These are phyloP conservation scores for Lolium multiflorum DNA, from an alignment of 176 grass and related monocot species.

Conservation along the genomic window DNA sequence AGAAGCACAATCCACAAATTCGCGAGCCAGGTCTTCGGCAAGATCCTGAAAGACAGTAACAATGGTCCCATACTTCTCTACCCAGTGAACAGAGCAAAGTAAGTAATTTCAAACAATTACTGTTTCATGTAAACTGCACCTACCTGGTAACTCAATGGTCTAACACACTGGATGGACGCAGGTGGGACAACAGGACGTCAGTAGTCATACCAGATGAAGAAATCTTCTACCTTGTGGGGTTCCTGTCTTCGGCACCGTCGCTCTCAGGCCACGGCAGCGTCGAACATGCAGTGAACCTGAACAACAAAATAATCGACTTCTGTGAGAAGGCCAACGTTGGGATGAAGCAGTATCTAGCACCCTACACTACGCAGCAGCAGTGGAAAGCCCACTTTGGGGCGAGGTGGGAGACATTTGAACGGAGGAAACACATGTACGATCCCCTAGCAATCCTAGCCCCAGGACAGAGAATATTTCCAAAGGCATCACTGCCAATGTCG, in stretches of 20 bases:
- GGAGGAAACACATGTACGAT: constrained; percentile 82
- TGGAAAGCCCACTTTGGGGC: constrained; percentile 95
- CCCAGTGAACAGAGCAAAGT: constrained; percentile 89
- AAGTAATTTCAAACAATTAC: constrained; percentile 34
- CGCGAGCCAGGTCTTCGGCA: constrained; percentile 78
- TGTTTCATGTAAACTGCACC: background rate
- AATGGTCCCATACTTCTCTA: constrained; percentile 95
- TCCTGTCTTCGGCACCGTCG: constrained; percentile 80
- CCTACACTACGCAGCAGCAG: constrained; percentile 78
- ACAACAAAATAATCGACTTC: constrained; percentile 75
- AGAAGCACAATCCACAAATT: constrained; percentile 72
- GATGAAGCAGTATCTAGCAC: constrained; percentile 93
- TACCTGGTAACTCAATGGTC: constrained; percentile 18
- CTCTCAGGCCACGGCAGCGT: constrained; percentile 57
- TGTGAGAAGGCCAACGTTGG: constrained; percentile 56
- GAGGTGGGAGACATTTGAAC: constrained; percentile 87
- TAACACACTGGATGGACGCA: constrained; percentile 43
- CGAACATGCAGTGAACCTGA: constrained; percentile 65
- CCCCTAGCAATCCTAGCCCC: constrained; percentile 90
- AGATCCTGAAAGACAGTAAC: constrained; percentile 85
- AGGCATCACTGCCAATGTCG: constrained; percentile 56
- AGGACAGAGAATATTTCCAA: constrained; percentile 88
- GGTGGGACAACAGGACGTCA: constrained; percentile 91
- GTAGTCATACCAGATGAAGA: constrained; percentile 89
- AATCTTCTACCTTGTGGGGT: constrained; percentile 87